Conservation (phyloP, 1,284 basidiomycete species). For the Trametes versicolor region DNA sequence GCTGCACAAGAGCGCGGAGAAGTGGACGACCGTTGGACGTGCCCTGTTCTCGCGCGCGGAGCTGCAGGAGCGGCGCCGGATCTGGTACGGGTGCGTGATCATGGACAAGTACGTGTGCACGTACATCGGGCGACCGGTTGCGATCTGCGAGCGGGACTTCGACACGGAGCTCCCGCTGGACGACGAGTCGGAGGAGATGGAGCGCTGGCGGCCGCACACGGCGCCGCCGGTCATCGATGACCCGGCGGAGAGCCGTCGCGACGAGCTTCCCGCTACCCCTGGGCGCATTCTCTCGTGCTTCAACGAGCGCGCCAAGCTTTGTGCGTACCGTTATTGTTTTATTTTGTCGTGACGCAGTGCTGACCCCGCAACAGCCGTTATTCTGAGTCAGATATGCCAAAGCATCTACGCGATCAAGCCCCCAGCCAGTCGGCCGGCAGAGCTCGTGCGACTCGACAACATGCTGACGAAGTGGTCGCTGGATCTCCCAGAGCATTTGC, state of each 20-base stretch:
- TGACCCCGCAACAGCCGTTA: conserved; percentile 56
- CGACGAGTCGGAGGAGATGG: conserved; percentile 76
- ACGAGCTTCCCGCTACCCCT: conserved; percentile 49
- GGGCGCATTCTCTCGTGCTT: conserved; percentile 77
- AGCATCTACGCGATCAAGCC: conserved; percentile 79
- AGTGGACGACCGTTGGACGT: conserved; percentile 71
- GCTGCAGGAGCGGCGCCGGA: conserved; percentile 76
- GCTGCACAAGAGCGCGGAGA: conserved; percentile 83
- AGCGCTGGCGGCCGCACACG: conserved; percentile 60
- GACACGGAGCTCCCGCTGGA: conserved; percentile 77
- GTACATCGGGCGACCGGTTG: conserved; percentile 83
- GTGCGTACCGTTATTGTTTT: conserved; percentile 52
- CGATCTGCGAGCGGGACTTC: conserved; percentile 84
- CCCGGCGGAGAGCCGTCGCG: conserved; percentile 39
- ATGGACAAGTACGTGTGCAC: conserved; percentile 86
- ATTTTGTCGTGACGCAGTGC: neutral
- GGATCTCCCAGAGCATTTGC: conserved; percentile 75
- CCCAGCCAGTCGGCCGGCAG: conserved; percentile 62
- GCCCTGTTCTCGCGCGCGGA: conserved; percentile 71
- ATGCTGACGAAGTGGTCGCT: conserved; percentile 83
- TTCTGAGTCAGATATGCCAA: conserved; percentile 75
- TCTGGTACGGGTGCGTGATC: conserved; percentile 85
- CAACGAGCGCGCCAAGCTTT: conserved; percentile 76
- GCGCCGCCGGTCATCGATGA: conserved; percentile 50
- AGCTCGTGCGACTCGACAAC: conserved; percentile 69